A percentile compares a stretch with the other conserved stretches of the same genome.
phyloP scores from a whole-genome alignment of 2,329 filamentous ascomycete species.

The Colletotrichum australisinense region DNA sequence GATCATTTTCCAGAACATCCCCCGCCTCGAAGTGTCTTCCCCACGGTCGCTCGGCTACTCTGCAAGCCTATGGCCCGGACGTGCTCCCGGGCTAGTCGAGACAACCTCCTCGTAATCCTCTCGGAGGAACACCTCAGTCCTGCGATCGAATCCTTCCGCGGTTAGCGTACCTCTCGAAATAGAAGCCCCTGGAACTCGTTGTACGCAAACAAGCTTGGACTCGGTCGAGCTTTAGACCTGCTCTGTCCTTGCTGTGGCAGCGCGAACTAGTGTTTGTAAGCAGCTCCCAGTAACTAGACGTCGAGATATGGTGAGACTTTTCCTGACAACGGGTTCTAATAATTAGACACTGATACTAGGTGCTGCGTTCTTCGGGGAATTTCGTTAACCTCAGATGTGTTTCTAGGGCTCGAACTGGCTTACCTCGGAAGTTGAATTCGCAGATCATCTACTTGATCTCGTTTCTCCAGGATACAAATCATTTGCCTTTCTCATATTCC shows the following conservation, averaged over 20 bases:
- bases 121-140: background rate
- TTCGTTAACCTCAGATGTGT: background rate
- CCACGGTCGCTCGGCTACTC: conserved; percentile 7
- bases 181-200: background rate
- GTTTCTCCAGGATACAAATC: background rate
- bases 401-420: background rate
- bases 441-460: background rate
- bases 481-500: background rate
- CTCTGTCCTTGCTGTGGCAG: background rate
- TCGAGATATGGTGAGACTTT: background rate
- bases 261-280: background rate
- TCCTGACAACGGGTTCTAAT: background rate
- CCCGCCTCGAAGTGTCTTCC: conserved; percentile 15
- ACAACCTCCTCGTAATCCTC: conserved; percentile 8
- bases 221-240: background rate
- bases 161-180: conserved; percentile 10
- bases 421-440: background rate
- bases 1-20: conserved; percentile 8
- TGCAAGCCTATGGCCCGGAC: background rate
- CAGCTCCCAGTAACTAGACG: background rate
- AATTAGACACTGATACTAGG: background rate
- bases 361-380: background rate
- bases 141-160: background rate
- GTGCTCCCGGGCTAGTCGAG: conserved; percentile 12
- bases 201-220: background rate